phyloP scores from a whole-genome alignment of 305 asterid genomes.

The Rubia tinctorum region DNA sequence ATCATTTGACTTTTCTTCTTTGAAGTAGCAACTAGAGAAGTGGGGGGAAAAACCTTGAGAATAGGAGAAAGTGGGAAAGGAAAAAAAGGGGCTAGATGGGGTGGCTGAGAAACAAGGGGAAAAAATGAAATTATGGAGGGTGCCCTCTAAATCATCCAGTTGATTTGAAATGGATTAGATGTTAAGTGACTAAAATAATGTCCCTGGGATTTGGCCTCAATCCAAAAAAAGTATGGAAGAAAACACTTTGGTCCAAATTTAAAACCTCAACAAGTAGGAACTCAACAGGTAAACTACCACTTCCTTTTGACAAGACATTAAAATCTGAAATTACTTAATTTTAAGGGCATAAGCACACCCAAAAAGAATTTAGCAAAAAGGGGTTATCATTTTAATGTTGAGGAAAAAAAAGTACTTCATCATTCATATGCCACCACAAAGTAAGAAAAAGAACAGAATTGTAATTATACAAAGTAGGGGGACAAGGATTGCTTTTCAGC shows the following conservation, averaged over 20 bases:
- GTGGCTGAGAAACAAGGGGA: slow-evolving; percentile 23
- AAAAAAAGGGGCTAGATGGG: neutral
- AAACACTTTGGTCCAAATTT: slow-evolving; percentile 13
- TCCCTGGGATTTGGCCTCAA: neutral
- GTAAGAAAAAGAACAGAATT: slow-evolving; percentile 25
- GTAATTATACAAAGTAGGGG: slow-evolving; percentile 41
- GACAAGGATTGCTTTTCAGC: slow-evolving; percentile 38
- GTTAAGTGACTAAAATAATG: slow-evolving; percentile 23
- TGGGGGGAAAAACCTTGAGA: neutral
- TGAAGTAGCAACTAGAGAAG: neutral
- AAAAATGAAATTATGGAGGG: slow-evolving; percentile 16
- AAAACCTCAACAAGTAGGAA: slow-evolving; percentile 25
- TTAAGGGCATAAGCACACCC: slow-evolving; percentile 27
- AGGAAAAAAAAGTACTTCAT: slow-evolving; percentile 42
- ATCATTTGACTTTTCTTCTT: neutral
- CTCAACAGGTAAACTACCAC: slow-evolving; percentile 29
- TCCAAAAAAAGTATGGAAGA: slow-evolving; percentile 20
- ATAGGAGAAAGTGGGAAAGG: neutral
- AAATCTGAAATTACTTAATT: slow-evolving; percentile 24
- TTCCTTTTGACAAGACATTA: slow-evolving; percentile 46
- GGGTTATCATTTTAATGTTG: slow-evolving; percentile 37
- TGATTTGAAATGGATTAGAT: slow-evolving; percentile 40
- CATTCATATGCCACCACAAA: slow-evolving; percentile 52
- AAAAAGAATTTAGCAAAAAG: slow-evolving; percentile 14
- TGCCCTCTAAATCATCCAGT: slow-evolving; percentile 22